Conservation (phyloP, 2,329 filamentous ascomycete species). For the Hirsutella rhossiliensis region DNA sequence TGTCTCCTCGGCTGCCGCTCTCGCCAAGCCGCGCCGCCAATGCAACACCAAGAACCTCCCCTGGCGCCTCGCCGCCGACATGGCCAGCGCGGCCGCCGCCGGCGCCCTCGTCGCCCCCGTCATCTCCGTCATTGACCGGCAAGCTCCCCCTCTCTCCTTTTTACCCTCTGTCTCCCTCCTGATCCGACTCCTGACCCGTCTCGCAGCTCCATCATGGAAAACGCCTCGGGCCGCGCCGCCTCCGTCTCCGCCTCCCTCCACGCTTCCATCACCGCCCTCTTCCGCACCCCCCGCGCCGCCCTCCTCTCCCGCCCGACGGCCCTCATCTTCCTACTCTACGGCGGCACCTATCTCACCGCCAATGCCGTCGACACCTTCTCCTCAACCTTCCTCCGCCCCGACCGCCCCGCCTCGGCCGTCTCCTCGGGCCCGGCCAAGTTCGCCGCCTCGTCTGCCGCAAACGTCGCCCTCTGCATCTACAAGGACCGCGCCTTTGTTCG, state of each 20-base stretch:
- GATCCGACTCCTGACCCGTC: conserved; percentile 1
- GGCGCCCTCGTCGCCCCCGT: conserved; percentile 69
- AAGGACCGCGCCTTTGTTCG: conserved; percentile 80
- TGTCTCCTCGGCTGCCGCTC: neutral
- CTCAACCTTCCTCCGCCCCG: conserved; percentile 41
- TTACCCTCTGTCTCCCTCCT: conserved; percentile 2
- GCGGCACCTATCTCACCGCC: conserved; percentile 78
- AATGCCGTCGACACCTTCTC: conserved; percentile 74
- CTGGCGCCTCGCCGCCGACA: conserved; percentile 54
- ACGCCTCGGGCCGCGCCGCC: conserved; percentile 53
- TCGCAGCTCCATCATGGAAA: conserved; percentile 63
- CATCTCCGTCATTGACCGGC: conserved; percentile 83
- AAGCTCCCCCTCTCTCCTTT: conserved; percentile 5
- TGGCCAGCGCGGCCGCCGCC: conserved; percentile 56
- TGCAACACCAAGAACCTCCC: conserved; percentile 72
- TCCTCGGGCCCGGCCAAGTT: conserved; percentile 75
- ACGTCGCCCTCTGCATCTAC: conserved; percentile 76
- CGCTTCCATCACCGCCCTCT: conserved; percentile 41
- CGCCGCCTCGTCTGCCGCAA: conserved; percentile 64
- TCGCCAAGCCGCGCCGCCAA: neutral
- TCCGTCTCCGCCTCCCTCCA: conserved; percentile 48
- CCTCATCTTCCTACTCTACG: conserved; percentile 67
- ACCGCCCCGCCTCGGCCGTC: conserved; percentile 45
- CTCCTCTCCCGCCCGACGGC: conserved; percentile 54
- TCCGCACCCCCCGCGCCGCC: conserved; percentile 48